Base-by-base conservation (phyloP, 371 early-diverging fungal genomes). In the Mortierella sp. region DNA sequence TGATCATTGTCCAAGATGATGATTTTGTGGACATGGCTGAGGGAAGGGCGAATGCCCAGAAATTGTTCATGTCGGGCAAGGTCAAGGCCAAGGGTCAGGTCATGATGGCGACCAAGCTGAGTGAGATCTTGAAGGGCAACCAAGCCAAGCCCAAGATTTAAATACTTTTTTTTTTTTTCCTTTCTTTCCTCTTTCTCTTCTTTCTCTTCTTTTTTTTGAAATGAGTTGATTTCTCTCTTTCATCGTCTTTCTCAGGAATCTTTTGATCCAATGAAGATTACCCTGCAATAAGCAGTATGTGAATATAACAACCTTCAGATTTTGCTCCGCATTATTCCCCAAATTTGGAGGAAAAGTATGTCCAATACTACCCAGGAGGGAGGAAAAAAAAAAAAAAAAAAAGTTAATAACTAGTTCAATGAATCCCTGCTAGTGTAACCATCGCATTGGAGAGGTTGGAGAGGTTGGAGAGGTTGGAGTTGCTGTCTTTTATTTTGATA, bases 21-120 rank as follows among this genome's bases (percentile, higher is more conserved):
- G 92, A 91, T 79, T 91, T 93, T 83, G 84, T 88, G 30, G 88
- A 89, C 58, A 63, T 93, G 43, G 89, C 91, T 12, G 57, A 80
- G n/a, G 94, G 93, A 30, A 93, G 93, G 82, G 53, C 60, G n/a
- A 92, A 84, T 48, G 91, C 89, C 11, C 93, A 92, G 83, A 83
- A 87, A 60, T 88, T 90, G 16, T 93, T 92, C 80, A 90, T 91
- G 89, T 47, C 71, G 19, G 93, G 93, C 28, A 90, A 89, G 82
- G 83, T 93, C 72, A 92, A 93, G 84, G 64, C 57, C 70, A 94
- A 94, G 86, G 97, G 97, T 64, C 89, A 94, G 72, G 89, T 96
- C 68, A 93, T 93, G 93, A 85, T 90, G 64, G 91, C 91, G 44
- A 89, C 88, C 76, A 90, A 93, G 83, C 86, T 94, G 37, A 9